Conservation (phyloP, 805 yeast genomes). For the Yarrowia sp. region DNA sequence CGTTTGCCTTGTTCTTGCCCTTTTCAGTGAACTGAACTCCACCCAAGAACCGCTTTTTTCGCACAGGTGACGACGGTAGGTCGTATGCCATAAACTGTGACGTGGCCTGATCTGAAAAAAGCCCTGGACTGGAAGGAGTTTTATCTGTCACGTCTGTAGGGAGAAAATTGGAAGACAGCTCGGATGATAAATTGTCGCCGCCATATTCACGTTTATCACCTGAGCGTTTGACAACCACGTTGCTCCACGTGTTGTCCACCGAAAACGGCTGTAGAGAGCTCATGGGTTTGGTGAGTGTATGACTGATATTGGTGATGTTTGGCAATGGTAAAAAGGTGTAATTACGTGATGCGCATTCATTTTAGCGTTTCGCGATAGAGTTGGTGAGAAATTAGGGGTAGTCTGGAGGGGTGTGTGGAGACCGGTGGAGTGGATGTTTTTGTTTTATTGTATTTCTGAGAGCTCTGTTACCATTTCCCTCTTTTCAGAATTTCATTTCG, state of each 20-base stretch:
- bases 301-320: too few species aligned
- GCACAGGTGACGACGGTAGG: conserved; percentile 13
- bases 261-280: conserved; percentile 15
- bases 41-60: conserved; percentile 6
- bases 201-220: conserved; percentile 18
- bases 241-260: neutral
- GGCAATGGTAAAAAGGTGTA: too few species aligned
- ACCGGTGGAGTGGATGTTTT: neutral
- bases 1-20: neutral
- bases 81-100: neutral
- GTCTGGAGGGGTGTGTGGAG: too few species aligned
- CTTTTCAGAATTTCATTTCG: too few species aligned
- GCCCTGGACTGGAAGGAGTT: neutral
- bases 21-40: conserved; percentile 3
- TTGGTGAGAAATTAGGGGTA: neutral
- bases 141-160: conserved; percentile 8
- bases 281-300: neutral
- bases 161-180: conserved; percentile 1
- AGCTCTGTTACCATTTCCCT: neutral
- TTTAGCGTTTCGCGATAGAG: conserved; percentile 4
- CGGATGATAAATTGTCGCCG: neutral
- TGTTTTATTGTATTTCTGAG: neutral
- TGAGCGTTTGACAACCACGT: neutral
- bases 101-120: neutral
- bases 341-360: neutral